These are phyloP conservation scores for Sordariomycetes sp. DNA, from an alignment of 2,329 filamentous ascomycete genomes.

Conservation along the genomic window DNA sequence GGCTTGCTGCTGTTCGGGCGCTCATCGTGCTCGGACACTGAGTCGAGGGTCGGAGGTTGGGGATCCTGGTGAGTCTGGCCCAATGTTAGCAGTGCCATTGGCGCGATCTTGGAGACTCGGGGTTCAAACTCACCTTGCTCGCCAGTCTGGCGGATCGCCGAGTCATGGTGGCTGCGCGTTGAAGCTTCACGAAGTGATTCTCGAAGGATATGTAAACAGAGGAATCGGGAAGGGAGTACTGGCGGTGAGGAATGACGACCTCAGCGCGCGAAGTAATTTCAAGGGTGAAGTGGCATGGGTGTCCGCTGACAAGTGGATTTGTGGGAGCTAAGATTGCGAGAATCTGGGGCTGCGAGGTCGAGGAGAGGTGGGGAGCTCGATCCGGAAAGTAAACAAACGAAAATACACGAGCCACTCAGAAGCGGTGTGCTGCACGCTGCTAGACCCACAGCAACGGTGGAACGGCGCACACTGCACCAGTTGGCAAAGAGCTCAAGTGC, in stretches of 20 bases:
- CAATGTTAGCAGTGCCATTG: not conserved
- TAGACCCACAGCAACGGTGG: not conserved
- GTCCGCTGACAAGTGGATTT: not conserved
- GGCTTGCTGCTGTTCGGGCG: slow-evolving; percentile 9
- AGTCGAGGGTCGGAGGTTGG: slow-evolving; percentile 19
- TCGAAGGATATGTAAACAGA: not conserved
- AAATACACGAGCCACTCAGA: slow-evolving; percentile 31
- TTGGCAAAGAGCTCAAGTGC: not conserved
- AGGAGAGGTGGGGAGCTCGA: slow-evolving; percentile 3
- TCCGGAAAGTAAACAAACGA: slow-evolving; percentile 4
- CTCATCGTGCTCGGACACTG: slow-evolving; percentile 34
- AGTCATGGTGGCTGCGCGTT: slow-evolving; percentile 19
- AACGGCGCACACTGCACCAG: not conserved
- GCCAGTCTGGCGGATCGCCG: slow-evolving; percentile 34
- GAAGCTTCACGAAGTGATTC: not conserved
- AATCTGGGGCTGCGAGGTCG: not conserved
- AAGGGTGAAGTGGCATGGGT: not conserved
- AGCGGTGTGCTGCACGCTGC: not conserved
- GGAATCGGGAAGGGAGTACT: not conserved
- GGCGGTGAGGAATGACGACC: not conserved
- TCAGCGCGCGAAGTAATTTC: not conserved
- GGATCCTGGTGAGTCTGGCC: not conserved
- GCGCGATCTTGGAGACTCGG: not conserved
- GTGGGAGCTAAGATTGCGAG: not conserved
- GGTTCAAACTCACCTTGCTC: slow-evolving; percentile 13